A percentile compares a stretch with the other conserved stretches of the same genome.
Evolutionary conservation across 2,329 filamentous ascomycete species (phyloP).

Genomic region (Trichoderma cornu-damae): DNA sequence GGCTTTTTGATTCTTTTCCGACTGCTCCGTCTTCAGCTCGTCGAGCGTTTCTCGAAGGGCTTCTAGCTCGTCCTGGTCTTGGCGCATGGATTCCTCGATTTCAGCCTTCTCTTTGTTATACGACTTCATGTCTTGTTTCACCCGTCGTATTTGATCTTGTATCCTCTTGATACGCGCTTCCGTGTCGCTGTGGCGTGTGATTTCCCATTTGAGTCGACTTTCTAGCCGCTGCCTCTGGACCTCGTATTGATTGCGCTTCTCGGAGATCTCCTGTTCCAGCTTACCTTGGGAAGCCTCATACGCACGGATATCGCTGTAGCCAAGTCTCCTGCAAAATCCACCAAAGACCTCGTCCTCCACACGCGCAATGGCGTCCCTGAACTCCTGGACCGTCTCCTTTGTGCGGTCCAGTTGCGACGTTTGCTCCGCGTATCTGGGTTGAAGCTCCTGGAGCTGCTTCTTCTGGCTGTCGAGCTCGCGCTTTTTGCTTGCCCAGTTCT

Average conservation of each 20-base stretch:
- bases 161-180: slow-evolving; percentile 64
- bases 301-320: slow-evolving; percentile 82
- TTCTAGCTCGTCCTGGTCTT: slow-evolving; percentile 71
- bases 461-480: slow-evolving; percentile 72
- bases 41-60: slow-evolving; percentile 68
- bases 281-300: slow-evolving; percentile 93
- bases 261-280: slow-evolving; percentile 80
- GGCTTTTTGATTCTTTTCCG: slow-evolving; percentile 67
- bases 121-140: slow-evolving; percentile 63
- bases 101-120: slow-evolving; percentile 68
- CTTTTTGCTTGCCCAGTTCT: slow-evolving; percentile 78
- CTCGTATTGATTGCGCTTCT: slow-evolving; percentile 82
- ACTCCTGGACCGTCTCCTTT: slow-evolving; percentile 46
- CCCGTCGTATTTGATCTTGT: slow-evolving; percentile 59
- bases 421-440: slow-evolving; percentile 74
- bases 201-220: slow-evolving; percentile 54
- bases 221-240: slow-evolving; percentile 75
- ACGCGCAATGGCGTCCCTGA: slow-evolving; percentile 60
- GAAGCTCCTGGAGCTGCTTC: slow-evolving; percentile 66
- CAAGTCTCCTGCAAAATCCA: slow-evolving; percentile 78
- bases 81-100: slow-evolving; percentile 68
- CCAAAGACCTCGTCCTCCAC: slow-evolving; percentile 87
- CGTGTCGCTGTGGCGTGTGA: slow-evolving; percentile 50
- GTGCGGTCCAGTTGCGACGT: slow-evolving; percentile 60
- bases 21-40: slow-evolving; percentile 61